Evolutionary conservation across 768 basidiomycete genomes (phyloP).

Genomic region (Termitomyces sp.): DNA sequence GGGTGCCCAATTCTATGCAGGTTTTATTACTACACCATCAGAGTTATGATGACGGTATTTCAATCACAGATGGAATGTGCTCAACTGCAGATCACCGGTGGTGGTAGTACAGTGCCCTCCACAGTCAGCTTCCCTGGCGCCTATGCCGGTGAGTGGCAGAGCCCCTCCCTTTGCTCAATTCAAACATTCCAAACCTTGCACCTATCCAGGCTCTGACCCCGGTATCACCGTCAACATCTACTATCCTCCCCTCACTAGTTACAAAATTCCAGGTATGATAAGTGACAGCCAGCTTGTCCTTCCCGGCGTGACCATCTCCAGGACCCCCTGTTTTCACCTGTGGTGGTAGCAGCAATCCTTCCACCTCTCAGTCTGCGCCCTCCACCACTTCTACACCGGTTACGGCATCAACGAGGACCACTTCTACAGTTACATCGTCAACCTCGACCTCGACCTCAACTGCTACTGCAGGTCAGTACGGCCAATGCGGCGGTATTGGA

Average conservation of each 20-base stretch:
- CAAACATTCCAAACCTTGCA: neutral
- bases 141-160: conserved; percentile 26
- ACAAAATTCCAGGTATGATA: conserved; percentile 35
- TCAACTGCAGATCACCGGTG: conserved; percentile 40
- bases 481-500: conserved; percentile 36
- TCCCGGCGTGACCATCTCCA: neutral
- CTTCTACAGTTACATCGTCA: conserved; percentile 14
- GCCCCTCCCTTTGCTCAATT: neutral
- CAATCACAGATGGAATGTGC: conserved; percentile 40
- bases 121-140: conserved; percentile 46
- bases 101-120: conserved; percentile 35
- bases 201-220: conserved; percentile 31
- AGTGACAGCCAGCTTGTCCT: neutral
- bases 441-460: conserved; percentile 13
- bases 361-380: neutral
- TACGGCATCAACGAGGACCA: conserved; percentile 4
- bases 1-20: conserved; percentile 54
- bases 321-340: conserved; percentile 37
- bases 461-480: conserved; percentile 32
- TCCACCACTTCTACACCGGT: neutral
- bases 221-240: conserved; percentile 45
- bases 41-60: neutral
- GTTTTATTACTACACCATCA: conserved; percentile 6
- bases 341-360: conserved; percentile 14
- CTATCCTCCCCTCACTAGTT: conserved; percentile 31